Evolutionary conservation across 495 filamentous ascomycete species (phyloP).

Genomic region (Ascodesmis nigricans): DNA sequence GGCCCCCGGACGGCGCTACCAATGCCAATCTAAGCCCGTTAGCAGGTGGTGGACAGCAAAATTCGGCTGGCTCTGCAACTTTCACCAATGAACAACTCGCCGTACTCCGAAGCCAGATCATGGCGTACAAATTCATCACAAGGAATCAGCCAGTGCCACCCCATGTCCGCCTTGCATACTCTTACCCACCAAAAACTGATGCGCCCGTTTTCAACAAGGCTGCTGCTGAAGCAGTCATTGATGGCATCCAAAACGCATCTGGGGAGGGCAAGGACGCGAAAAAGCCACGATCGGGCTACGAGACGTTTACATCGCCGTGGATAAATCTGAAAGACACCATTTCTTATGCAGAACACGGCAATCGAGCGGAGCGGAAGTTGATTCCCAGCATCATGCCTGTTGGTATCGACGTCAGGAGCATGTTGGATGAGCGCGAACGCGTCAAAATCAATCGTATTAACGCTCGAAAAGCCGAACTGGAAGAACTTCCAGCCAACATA

Average conservation of each 20-base stretch:
- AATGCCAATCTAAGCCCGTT: too few relatives aligned
- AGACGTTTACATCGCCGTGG: slow-evolving; percentile 21
- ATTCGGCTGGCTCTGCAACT: too few relatives aligned
- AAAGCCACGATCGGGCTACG: slow-evolving; percentile 22
- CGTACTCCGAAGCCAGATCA: slow-evolving; percentile 20
- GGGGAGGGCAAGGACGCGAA: slow-evolving; percentile 54
- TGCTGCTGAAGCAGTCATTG: slow-evolving; percentile 14
- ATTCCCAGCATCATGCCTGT: slow-evolving; percentile 72
- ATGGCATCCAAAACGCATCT: slow-evolving; percentile 30
- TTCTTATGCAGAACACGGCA: slow-evolving; percentile 54
- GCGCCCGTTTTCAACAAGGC: slow-evolving; percentile 16
- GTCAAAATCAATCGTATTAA: slow-evolving; percentile 76
- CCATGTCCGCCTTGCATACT: slow-evolving; percentile 19
- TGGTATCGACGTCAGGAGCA: slow-evolving; percentile 62
- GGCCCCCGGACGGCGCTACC: too few relatives aligned
- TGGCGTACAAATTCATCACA: slow-evolving; percentile 22
- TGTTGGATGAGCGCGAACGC: slow-evolving; percentile 65
- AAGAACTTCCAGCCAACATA: slow-evolving; percentile 58
- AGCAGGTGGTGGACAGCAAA: too few relatives aligned
- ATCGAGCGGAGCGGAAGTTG: slow-evolving; percentile 46
- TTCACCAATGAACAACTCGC: slow-evolving; percentile 20
- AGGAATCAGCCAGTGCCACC: slow-evolving; percentile 21
- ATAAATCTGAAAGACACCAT: slow-evolving; percentile 26
- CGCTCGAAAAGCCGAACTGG: slow-evolving; percentile 60
- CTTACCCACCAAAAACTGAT: slow-evolving; percentile 21